Conservation (phyloP, 2,329 filamentous ascomycete genomes). For the Helminthosporium solani region DNA sequence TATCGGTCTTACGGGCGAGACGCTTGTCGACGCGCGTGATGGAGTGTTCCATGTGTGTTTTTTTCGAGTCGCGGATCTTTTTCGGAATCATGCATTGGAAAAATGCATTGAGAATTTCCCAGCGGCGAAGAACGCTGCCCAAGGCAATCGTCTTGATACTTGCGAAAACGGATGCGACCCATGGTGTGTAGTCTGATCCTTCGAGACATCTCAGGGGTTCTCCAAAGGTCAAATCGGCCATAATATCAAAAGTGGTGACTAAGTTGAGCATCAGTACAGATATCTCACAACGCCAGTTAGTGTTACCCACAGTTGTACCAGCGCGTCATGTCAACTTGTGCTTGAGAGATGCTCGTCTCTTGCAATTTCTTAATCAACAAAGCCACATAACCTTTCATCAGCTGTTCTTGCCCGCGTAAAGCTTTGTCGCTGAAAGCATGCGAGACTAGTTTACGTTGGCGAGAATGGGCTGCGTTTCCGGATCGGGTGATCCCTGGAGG, state of each 20-base stretch:
- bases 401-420: constrained; percentile 35
- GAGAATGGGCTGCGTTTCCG: constrained; percentile 37
- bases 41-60: constrained; percentile 14
- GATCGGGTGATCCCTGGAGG: constrained; percentile 29
- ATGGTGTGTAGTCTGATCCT: constrained; percentile 23
- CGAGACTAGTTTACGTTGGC: constrained; percentile 37
- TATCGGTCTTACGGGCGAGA: constrained; percentile 19
- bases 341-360: constrained; percentile 18
- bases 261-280: no score
- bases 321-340: constrained; percentile 19
- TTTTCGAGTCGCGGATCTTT: constrained; percentile 10
- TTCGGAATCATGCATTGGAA: constrained; percentile 9
- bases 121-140: constrained; percentile 5
- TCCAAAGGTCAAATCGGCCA: constrained; percentile 34
- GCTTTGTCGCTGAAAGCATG: constrained; percentile 44
- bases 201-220: constrained; percentile 25
- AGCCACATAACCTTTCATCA: constrained; percentile 40
- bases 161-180: constrained; percentile 29
- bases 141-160: constrained; percentile 11
- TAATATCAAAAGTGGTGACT: constrained; percentile 19
- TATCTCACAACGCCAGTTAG: no score
- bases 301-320: constrained; percentile 21
- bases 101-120: constrained; percentile 11
- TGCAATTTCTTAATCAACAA: constrained; percentile 40
- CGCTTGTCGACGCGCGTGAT: constrained; percentile 22